Percentiles rank a stretch among this genome's conserved stretches.
These are phyloP conservation scores for Emergomyces orientalis DNA, from an alignment of 2,329 filamentous ascomycete genomes.

Conservation along the genomic window DNA sequence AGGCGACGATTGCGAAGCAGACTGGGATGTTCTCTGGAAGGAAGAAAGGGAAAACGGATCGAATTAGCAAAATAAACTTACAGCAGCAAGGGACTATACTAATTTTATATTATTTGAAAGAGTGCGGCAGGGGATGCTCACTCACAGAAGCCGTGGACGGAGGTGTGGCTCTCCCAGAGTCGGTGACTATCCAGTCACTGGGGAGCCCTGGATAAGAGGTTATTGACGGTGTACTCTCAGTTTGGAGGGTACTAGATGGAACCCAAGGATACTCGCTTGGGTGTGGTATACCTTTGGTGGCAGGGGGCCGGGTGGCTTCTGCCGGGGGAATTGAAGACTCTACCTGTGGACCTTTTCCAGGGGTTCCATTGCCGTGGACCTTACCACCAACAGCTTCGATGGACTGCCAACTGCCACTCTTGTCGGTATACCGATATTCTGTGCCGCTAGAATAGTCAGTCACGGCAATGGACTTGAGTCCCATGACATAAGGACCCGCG, in stretches of 20 bases:
- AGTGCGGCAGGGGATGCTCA: conserved; percentile 41
- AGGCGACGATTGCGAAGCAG: conserved; percentile 42
- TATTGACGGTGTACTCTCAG: conserved; percentile 35
- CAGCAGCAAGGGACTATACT: no score
- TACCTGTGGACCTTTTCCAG: conserved; percentile 34
- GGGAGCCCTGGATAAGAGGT: conserved; percentile 51
- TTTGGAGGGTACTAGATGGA: conserved; percentile 41
- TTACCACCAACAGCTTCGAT: conserved; percentile 72
- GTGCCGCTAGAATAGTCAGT: conserved; percentile 90
- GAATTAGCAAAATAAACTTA: not conserved
- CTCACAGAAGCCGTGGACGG: conserved; percentile 58
- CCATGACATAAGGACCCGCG: conserved; percentile 77
- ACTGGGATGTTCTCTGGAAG: conserved; percentile 42
- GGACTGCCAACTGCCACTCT: conserved; percentile 67
- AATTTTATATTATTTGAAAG: conserved; percentile 6
- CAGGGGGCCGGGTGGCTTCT: conserved; percentile 45
- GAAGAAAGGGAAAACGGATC: conserved; percentile 8
- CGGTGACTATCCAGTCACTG: conserved; percentile 69
- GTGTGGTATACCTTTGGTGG: conserved; percentile 9
- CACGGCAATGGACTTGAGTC: conserved; percentile 63
- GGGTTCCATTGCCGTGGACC: conserved; percentile 58
- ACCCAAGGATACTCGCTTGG: conserved; percentile 63
- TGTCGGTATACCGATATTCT: conserved; percentile 72
- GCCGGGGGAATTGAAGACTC: conserved; percentile 50
- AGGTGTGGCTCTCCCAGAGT: conserved; percentile 69